Evolutionary conservation across 2,329 filamentous ascomycete species (phyloP).

Genomic region (Emmonsiellopsis sp.): DNA sequence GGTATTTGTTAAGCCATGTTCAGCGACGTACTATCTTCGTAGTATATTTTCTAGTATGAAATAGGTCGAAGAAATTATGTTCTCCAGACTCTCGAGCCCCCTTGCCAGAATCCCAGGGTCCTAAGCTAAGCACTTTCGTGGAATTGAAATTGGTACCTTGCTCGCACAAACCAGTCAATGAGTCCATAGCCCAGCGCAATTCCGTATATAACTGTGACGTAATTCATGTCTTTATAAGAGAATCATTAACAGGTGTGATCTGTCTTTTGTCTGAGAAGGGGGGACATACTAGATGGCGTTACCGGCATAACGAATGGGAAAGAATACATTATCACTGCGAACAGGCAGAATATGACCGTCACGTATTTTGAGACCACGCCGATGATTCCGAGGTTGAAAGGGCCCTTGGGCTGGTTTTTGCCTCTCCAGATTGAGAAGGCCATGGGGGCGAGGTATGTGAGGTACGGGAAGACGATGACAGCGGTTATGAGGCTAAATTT

Average conservation of each 20-base stretch:
- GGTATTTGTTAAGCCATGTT: too few species aligned
- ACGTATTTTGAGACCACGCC: not conserved
- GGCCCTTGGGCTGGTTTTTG: not conserved
- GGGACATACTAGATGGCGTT: not conserved
- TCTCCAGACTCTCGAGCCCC: not conserved
- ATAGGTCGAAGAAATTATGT: too few species aligned
- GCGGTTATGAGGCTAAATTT: not conserved
- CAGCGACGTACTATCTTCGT: too few species aligned
- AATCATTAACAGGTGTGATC: not conserved
- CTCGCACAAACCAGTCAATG: not conserved
- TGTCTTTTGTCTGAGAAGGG: not conserved
- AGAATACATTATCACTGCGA: not conserved
- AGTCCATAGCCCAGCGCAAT: not conserved
- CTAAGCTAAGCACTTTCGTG: not conserved
- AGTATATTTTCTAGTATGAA: too few species aligned
- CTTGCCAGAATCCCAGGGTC: not conserved
- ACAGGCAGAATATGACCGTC: not conserved
- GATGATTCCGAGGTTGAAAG: not conserved
- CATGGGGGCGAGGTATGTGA: not conserved
- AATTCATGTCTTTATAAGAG: not conserved
- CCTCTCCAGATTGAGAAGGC: not conserved
- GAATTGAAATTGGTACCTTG: not conserved
- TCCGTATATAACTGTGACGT: not conserved
- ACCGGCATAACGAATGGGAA: not conserved
- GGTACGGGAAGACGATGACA: not conserved